Percentiles rank a stretch among this genome's conserved stretches.
Evolutionary conservation across 805 yeast genomes (phyloP).

Genomic region (Pichia insulana): DNA sequence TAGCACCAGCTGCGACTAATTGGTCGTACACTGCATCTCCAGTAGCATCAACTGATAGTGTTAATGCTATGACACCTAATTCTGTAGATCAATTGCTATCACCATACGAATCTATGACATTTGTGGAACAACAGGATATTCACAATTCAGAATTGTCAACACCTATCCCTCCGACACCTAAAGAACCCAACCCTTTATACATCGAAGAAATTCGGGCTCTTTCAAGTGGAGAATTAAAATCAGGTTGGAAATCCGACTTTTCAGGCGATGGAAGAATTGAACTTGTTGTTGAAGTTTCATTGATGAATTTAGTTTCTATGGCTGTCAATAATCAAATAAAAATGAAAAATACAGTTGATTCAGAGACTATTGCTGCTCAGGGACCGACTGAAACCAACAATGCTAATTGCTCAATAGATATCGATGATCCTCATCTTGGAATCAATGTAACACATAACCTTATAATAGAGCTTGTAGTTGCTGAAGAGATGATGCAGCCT

Average conservation of each 20-base stretch:
- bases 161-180: slow-evolving; percentile 1
- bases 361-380: slow-evolving; percentile 25
- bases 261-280: slow-evolving; percentile 71
- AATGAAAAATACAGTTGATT: slow-evolving; percentile 24
- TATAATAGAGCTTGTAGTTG: slow-evolving; percentile 84
- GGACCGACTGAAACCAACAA: slow-evolving; percentile 24
- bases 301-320: slow-evolving; percentile 49
- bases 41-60: not conserved
- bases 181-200: slow-evolving; percentile 29
- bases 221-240: slow-evolving; percentile 70
- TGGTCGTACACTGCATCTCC: slow-evolving; percentile 20
- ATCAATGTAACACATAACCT: slow-evolving; percentile 67
- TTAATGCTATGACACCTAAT: not conserved
- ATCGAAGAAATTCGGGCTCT: slow-evolving; percentile 69
- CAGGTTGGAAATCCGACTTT: slow-evolving; percentile 95
- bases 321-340: slow-evolving; percentile 28
- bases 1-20: slow-evolving; percentile 21
- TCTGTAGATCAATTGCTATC: slow-evolving; percentile 6
- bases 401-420: slow-evolving; percentile 61
- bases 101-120: not conserved
- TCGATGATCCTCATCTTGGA: slow-evolving; percentile 75
- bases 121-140: not conserved
- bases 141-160: not conserved
- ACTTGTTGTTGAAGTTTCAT: slow-evolving; percentile 60
- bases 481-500: slow-evolving; percentile 66